A percentile compares a stretch with the other conserved stretches of the same genome.
Conservation (phyloP, 352 stramenopile genomes). For the Phytophthora parvispora region DNA sequence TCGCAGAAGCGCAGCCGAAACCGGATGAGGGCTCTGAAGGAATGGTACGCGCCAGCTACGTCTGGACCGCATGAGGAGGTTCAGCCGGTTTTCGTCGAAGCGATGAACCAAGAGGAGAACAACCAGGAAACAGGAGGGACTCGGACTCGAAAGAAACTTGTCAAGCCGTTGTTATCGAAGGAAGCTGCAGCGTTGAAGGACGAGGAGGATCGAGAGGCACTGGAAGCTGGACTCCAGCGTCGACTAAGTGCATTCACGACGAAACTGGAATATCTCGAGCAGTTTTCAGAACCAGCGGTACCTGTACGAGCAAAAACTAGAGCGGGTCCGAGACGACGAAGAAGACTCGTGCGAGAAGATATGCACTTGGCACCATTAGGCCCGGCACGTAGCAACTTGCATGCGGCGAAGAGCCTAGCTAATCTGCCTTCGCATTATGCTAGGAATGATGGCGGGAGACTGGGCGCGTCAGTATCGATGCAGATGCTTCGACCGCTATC, state of each 20-base stretch:
- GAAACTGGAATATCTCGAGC: conserved; percentile 52
- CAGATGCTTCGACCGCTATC: conserved; percentile 15
- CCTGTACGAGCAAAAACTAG: conserved; percentile 17
- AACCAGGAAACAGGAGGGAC: conserved; percentile 13
- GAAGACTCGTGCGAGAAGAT: conserved; percentile 27
- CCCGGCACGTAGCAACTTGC: conserved; percentile 10
- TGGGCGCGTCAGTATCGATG: conserved; percentile 21
- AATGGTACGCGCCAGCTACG: conserved; percentile 54
- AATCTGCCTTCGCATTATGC: conserved; percentile 1
- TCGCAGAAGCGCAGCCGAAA: conserved; percentile 51
- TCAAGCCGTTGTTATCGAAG: conserved; percentile 21
- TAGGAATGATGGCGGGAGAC: not conserved
- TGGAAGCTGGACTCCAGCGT: conserved; percentile 17
- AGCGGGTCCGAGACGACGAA: conserved; percentile 15
- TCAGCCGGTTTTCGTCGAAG: conserved; percentile 49
- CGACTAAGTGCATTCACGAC: conserved; percentile 37
- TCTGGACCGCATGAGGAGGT: conserved; percentile 39
- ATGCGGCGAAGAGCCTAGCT: conserved; percentile 14
- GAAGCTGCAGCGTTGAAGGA: conserved; percentile 27
- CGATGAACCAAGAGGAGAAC: conserved; percentile 25
- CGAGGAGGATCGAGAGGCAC: conserved; percentile 28
- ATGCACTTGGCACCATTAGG: conserved; percentile 18
- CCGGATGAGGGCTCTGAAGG: conserved; percentile 50
- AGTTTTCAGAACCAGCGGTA: not conserved
- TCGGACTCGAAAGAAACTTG: conserved; percentile 2